These are phyloP conservation scores for Rhododendron ferrugineum DNA, from an alignment of 148 eudicot genomes.

Conservation along the genomic window DNA sequence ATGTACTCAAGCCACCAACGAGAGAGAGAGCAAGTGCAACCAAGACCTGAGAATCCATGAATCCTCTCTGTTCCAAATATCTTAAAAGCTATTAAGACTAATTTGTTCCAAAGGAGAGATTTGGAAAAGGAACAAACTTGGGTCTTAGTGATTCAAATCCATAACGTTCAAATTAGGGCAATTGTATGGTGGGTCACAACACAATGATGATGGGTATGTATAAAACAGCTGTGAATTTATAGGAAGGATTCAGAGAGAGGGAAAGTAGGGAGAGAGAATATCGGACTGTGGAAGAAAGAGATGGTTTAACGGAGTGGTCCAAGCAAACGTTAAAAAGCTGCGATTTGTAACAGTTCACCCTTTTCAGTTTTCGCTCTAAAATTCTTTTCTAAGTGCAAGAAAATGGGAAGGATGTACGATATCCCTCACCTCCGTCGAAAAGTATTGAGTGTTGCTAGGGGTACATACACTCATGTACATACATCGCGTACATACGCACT, in stretches of 20 bases:
- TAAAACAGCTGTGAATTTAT: neutral
- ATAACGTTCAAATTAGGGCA: neutral
- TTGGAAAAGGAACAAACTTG: neutral
- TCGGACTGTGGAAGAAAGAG: constrained; percentile 26
- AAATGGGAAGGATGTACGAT: no score
- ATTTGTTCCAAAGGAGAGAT: constrained; percentile 1
- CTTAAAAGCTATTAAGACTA: neutral
- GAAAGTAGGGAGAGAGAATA: constrained; percentile 2
- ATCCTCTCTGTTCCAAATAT: constrained; percentile 9
- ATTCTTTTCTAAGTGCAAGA: no score
- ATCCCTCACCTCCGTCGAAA: no score
- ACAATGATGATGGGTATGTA: neutral
- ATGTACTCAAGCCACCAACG: constrained; percentile 95
- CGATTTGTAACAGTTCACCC: no score
- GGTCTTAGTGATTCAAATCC: neutral
- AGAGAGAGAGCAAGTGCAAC: constrained; percentile 91
- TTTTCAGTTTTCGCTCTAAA: no score
- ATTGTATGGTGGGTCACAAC: neutral
- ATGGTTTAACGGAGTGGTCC: constrained; percentile 19
- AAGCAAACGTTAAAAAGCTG: constrained; percentile 11
- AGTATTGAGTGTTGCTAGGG: no score
- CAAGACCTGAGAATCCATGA: constrained; percentile 87
- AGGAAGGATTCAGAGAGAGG: neutral
- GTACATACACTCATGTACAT: no score
- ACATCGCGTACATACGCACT: no score